Evolutionary conservation across 441 rosid genomes (phyloP).

Genomic region (Rhodomyrtus psidioides): DNA sequence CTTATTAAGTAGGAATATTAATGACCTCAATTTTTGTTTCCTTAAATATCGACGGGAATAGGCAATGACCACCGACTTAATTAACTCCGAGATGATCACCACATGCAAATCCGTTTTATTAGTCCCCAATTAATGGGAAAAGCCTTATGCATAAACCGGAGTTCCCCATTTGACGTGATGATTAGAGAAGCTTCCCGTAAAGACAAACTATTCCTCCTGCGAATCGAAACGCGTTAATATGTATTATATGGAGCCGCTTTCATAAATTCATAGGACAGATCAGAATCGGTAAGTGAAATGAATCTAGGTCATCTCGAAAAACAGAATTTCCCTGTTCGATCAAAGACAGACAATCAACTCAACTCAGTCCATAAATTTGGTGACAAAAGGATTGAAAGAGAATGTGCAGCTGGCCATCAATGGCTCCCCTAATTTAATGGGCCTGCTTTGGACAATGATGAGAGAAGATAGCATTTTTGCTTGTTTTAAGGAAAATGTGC

Average conservation of each 20-base stretch:
- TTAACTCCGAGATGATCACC: neutral
- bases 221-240: no score
- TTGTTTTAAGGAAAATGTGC: neutral
- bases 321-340: neutral
- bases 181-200: neutral
- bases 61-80: neutral
- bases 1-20: neutral
- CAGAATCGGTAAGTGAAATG: fast-evolving
- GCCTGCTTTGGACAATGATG: neutral
- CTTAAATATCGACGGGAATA: neutral
- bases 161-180: neutral
- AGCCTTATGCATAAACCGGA: no score
- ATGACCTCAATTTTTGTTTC: neutral
- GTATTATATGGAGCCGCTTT: no score
- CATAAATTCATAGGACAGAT: no score
- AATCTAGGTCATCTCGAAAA: neutral
- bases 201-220: no score
- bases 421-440: neutral
- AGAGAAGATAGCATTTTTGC: neutral
- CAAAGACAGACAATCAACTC: neutral
- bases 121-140: neutral
- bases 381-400: neutral
- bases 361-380: neutral
- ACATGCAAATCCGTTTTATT: neutral
- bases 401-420: neutral